A percentile compares a stretch with the other conserved stretches of the same genome.
Conservation (phyloP, 2,329 filamentous ascomycete species). For the Colletotrichum tanaceti region DNA sequence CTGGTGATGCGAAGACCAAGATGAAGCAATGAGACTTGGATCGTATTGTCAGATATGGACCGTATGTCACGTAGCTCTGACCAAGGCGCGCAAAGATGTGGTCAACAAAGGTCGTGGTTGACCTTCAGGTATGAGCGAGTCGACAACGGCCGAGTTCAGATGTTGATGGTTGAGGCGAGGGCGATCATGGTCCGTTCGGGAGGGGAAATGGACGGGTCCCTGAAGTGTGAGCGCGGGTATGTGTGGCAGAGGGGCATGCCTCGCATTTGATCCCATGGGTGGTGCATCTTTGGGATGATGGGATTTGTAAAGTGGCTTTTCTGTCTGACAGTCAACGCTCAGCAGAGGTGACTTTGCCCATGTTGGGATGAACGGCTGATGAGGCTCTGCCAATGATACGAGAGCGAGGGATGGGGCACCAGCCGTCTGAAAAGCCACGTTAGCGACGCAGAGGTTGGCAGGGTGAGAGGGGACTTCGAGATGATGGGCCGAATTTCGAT, state of each 20-base stretch:
- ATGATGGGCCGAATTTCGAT: slow-evolving; percentile 14
- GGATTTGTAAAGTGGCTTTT: slow-evolving; percentile 37
- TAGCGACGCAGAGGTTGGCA: slow-evolving; percentile 5
- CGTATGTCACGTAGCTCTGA: not conserved
- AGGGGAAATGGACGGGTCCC: slow-evolving; percentile 23
- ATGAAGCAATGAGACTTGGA: slow-evolving; percentile 1
- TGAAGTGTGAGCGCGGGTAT: slow-evolving; percentile 11
- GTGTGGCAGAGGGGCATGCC: slow-evolving; percentile 29
- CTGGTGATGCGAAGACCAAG: slow-evolving; percentile 10
- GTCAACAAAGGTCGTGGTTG: not conserved
- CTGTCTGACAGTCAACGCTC: slow-evolving; percentile 35
- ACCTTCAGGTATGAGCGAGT: slow-evolving; percentile 34
- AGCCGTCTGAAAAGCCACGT: slow-evolving; percentile 18
- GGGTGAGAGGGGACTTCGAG: slow-evolving; percentile 20
- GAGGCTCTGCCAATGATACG: slow-evolving; percentile 34
- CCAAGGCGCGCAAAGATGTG: slow-evolving; percentile 10
- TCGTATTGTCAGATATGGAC: not conserved
- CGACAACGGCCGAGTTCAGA: slow-evolving; percentile 28
- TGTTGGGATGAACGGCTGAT: slow-evolving; percentile 2
- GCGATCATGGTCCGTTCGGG: slow-evolving; percentile 36
- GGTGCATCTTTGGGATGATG: slow-evolving; percentile 29
- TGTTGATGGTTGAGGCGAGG: slow-evolving; percentile 4
- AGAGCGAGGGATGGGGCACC: not conserved
- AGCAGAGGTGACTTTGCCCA: slow-evolving; percentile 7
- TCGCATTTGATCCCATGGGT: slow-evolving; percentile 14